Percentiles rank a stretch among this genome's conserved stretches.
Conservation (phyloP, 1,284 basidiomycete species). For the Tranzscheliella williamsii region DNA sequence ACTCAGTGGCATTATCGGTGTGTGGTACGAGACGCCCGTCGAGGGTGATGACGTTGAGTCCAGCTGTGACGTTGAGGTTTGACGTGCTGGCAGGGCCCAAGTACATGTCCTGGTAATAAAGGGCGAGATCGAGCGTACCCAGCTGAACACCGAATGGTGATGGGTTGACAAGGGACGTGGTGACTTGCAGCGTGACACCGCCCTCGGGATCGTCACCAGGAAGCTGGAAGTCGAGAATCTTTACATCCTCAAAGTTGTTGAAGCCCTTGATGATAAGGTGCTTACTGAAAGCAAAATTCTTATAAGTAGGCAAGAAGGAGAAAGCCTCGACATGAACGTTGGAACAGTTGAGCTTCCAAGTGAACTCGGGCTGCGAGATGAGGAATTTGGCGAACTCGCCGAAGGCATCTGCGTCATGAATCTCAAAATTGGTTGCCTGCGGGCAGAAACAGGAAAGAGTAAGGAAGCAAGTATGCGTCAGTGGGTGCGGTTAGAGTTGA, state of each 20-base stretch:
- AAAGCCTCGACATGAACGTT: conserved; percentile 71
- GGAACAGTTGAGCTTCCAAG: conserved; percentile 70
- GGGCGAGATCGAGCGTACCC: conserved; percentile 71
- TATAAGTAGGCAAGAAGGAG: conserved; percentile 59
- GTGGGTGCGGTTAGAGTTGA: background rate
- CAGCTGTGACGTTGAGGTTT: conserved; percentile 59
- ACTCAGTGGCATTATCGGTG: conserved; percentile 63
- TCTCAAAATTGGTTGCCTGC: conserved; percentile 57
- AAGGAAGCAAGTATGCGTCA: background rate
- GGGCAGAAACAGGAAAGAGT: background rate
- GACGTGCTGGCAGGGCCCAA: conserved; percentile 67
- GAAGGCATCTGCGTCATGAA: conserved; percentile 56
- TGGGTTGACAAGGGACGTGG: conserved; percentile 69
- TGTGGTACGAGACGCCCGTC: conserved; percentile 69
- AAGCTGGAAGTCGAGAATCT: conserved; percentile 71
- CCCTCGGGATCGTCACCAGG: conserved; percentile 72
- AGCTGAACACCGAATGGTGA: conserved; percentile 75
- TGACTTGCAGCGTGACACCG: conserved; percentile 71
- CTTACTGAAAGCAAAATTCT: conserved; percentile 45
- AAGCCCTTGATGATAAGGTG: conserved; percentile 66
- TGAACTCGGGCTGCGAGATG: conserved; percentile 73
- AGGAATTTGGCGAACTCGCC: conserved; percentile 62
- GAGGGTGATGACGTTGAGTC: conserved; percentile 70
- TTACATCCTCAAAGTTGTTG: conserved; percentile 70
- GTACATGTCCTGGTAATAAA: conserved; percentile 69